Percentiles rank a stretch among this genome's conserved stretches.
phyloP scores from a whole-genome alignment of 2,329 filamentous ascomycete genomes.

The Fusarium piperis region DNA sequence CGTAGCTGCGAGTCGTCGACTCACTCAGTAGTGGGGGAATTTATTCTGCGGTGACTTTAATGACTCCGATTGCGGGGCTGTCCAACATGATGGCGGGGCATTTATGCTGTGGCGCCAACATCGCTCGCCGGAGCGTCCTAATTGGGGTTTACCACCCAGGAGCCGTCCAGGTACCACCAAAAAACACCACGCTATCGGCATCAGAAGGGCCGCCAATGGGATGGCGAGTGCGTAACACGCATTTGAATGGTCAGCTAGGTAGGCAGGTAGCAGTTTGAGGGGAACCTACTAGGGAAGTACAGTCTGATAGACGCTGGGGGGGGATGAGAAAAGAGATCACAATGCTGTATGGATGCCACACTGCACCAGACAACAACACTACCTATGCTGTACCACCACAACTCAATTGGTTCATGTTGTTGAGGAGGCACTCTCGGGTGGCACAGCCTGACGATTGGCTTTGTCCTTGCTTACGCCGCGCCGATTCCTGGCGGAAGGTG shows the following conservation, averaged over 20 bases:
- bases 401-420: not conserved
- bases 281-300: not conserved
- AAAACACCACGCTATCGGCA: constrained; percentile 16
- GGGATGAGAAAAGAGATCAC: not conserved
- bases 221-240: constrained; percentile 31
- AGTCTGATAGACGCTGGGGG: not conserved
- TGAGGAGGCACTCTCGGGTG: not conserved
- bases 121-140: constrained; percentile 9
- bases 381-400: not conserved
- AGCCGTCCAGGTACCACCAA: constrained; percentile 22
- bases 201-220: constrained; percentile 33
- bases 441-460: not conserved
- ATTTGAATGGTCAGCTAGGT: not conserved
- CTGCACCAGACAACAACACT: not conserved
- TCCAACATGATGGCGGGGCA: constrained; percentile 39
- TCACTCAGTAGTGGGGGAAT: constrained; percentile 30
- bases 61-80: constrained; percentile 43
- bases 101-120: constrained; percentile 18
- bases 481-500: not conserved
- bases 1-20: not conserved
- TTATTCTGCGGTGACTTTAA: constrained; percentile 37
- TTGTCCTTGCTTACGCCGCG: not conserved
- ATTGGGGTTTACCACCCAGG: constrained; percentile 20
- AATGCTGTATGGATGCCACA: not conserved
- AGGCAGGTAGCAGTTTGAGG: not conserved